Conservation (phyloP, 495 filamentous ascomycete species). For the Hamigera avellanea region DNA sequence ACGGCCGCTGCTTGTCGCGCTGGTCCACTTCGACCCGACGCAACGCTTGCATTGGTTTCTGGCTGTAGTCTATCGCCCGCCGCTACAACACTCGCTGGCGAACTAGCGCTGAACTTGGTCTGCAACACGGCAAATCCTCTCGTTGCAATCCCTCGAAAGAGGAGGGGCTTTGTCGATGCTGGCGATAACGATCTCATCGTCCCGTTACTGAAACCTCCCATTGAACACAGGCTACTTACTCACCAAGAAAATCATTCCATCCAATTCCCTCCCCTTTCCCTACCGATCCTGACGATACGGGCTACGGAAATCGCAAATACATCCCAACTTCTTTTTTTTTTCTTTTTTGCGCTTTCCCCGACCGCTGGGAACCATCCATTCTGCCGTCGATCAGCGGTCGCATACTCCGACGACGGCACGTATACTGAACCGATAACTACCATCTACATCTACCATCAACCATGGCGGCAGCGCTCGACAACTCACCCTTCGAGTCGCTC, state of each 20-base stretch:
- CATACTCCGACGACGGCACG: slow-evolving; percentile 31
- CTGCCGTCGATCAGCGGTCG: slow-evolving; percentile 41
- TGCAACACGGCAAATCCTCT: slow-evolving; percentile 13
- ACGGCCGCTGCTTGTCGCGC: too few species aligned
- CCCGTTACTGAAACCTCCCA: slow-evolving; percentile 5
- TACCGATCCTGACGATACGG: slow-evolving; percentile 3
- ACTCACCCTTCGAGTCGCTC: slow-evolving; percentile 16
- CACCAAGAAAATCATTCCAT: neutral
- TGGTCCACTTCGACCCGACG: too few species aligned
- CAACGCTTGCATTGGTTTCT: too few species aligned
- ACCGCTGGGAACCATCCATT: slow-evolving; percentile 31
- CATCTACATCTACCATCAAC: slow-evolving; percentile 1
- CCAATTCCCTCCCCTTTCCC: slow-evolving; percentile 2
- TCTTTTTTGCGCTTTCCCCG: too few species aligned
- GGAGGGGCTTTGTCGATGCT: slow-evolving; percentile 9
- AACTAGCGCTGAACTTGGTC: slow-evolving; percentile 9
- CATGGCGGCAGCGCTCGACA: slow-evolving; percentile 27
- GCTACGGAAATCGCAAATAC: too few species aligned
- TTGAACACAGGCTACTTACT: slow-evolving; percentile 2
- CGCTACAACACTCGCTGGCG: slow-evolving; percentile 3
- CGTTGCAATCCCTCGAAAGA: slow-evolving; percentile 8
- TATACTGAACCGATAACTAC: neutral
- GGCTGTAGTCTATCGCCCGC: too few species aligned
- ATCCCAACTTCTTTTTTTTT: too few species aligned
- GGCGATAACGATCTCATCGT: slow-evolving; percentile 9